A percentile compares a stretch with the other conserved stretches of the same genome.
phyloP scores from a whole-genome alignment of 2,329 filamentous ascomycete genomes.

The Pestalotiopsis sp. region DNA sequence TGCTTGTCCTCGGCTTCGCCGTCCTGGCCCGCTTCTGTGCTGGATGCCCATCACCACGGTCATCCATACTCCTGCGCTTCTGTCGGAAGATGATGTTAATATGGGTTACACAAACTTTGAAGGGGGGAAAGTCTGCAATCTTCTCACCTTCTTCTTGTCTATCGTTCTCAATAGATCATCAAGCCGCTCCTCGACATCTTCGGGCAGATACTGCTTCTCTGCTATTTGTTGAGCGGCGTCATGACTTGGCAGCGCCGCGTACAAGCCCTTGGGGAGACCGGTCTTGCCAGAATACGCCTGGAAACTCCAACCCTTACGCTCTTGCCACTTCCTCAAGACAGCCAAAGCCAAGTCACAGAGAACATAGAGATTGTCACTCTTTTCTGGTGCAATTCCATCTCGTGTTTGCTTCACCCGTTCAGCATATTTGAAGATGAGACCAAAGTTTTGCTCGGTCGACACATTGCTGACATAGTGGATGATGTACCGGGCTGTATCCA shows the following conservation, averaged over 20 bases:
- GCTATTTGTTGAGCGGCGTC: conserved; percentile 82
- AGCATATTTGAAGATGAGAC: conserved; percentile 87
- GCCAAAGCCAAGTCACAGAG: conserved; percentile 85
- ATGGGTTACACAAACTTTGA: neutral
- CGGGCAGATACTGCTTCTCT: conserved; percentile 80
- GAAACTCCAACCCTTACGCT: conserved; percentile 82
- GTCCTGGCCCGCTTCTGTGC: conserved; percentile 42
- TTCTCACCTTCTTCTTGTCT: conserved; percentile 71
- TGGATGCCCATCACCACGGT: conserved; percentile 48
- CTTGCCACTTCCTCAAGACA: conserved; percentile 83
- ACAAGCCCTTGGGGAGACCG: conserved; percentile 78
- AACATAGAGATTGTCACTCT: conserved; percentile 79
- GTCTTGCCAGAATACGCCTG: conserved; percentile 83
- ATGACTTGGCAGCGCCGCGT: conserved; percentile 74
- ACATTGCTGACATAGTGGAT: conserved; percentile 85
- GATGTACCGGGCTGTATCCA: conserved; percentile 86
- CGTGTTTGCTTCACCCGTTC: conserved; percentile 89
- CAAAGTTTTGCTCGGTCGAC: conserved; percentile 83
- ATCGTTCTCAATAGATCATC: conserved; percentile 67
- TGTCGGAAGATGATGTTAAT: conserved; percentile 35
- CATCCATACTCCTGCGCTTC: conserved; percentile 61
- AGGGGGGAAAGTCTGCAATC: neutral
- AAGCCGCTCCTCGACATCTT: conserved; percentile 74
- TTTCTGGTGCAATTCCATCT: conserved; percentile 71
- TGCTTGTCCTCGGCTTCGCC: conserved; percentile 34